These are phyloP conservation scores for Friedmanniomyces simplex DNA, from an alignment of 495 filamentous ascomycete genomes.

Conservation along the genomic window DNA sequence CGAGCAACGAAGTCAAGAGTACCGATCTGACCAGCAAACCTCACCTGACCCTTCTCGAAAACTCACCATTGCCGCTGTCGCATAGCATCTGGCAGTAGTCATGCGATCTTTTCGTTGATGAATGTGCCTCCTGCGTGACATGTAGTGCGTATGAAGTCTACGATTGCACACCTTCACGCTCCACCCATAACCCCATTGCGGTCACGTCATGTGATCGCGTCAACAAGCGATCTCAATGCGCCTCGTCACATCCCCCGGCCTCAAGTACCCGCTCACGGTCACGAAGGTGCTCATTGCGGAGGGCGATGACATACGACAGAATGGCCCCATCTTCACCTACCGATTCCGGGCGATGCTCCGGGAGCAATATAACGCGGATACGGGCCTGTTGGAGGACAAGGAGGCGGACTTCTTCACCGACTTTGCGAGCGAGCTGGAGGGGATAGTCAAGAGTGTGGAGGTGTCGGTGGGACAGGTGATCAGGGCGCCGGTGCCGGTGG, in stretches of 20 bases:
- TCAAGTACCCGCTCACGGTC: constrained; percentile 94
- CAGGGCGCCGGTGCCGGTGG: constrained; percentile 38
- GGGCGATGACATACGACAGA: constrained; percentile 61
- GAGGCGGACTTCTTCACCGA: constrained; percentile 59
- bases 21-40: neutral
- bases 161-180: neutral
- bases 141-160: constrained; percentile 1
- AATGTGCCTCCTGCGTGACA: constrained; percentile 16
- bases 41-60: neutral
- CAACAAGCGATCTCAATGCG: constrained; percentile 29
- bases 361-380: constrained; percentile 57
- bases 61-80: neutral
- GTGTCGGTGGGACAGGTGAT: constrained; percentile 64
- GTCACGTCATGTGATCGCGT: constrained; percentile 10
- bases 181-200: neutral
- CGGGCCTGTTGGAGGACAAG: constrained; percentile 50
- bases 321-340: constrained; percentile 73
- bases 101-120: constrained; percentile 14
- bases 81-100: constrained; percentile 18
- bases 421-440: constrained; percentile 76
- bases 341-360: constrained; percentile 65
- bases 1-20: too few species aligned
- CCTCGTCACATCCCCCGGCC: constrained; percentile 42
- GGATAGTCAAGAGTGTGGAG: constrained; percentile 63
- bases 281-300: constrained; percentile 68